Percentiles rank a stretch among this genome's conserved stretches.
These are phyloP conservation scores for Hortiboletus campestris DNA, from an alignment of 768 basidiomycete genomes.

Conservation along the genomic window DNA sequence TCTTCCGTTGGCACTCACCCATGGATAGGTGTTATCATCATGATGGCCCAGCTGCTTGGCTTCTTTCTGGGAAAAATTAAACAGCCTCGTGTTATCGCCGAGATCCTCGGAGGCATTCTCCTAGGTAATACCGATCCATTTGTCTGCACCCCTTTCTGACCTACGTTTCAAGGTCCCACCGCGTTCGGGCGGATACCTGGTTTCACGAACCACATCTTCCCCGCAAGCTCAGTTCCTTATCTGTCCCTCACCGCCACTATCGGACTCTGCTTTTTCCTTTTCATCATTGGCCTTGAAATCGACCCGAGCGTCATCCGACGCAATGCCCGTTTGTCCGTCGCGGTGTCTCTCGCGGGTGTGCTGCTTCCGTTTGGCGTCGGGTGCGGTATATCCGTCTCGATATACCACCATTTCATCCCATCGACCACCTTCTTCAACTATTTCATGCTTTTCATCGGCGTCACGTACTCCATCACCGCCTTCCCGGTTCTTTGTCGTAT, in stretches of 20 bases:
- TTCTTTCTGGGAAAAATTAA: conserved; percentile 63
- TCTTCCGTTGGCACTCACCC: neutral
- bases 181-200: conserved; percentile 81
- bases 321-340: conserved; percentile 62
- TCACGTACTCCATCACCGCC: conserved; percentile 86
- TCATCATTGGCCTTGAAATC: conserved; percentile 92
- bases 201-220: conserved; percentile 87
- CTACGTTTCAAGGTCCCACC: conserved; percentile 39
- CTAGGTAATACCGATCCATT: conserved; percentile 53
- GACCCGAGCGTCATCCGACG: conserved; percentile 77
- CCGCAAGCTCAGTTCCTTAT: conserved; percentile 62
- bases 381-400: conserved; percentile 64
- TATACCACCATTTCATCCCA: conserved; percentile 75
- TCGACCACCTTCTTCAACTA: conserved; percentile 64
- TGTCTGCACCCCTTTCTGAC: conserved; percentile 55
- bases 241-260: conserved; percentile 88
- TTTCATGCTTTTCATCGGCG: conserved; percentile 93
- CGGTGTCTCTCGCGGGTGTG: conserved; percentile 81
- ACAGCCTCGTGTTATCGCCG: conserved; percentile 92
- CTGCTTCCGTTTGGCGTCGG: conserved; percentile 86
- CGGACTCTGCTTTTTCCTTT: conserved; percentile 84
- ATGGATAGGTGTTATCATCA: conserved; percentile 63
- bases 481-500: conserved; percentile 91
- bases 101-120: conserved; percentile 87
- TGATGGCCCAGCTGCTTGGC: conserved; percentile 76